Evolutionary conservation across 2,329 filamentous ascomycete species (phyloP).

Genomic region (Phialophora chinensis): DNA sequence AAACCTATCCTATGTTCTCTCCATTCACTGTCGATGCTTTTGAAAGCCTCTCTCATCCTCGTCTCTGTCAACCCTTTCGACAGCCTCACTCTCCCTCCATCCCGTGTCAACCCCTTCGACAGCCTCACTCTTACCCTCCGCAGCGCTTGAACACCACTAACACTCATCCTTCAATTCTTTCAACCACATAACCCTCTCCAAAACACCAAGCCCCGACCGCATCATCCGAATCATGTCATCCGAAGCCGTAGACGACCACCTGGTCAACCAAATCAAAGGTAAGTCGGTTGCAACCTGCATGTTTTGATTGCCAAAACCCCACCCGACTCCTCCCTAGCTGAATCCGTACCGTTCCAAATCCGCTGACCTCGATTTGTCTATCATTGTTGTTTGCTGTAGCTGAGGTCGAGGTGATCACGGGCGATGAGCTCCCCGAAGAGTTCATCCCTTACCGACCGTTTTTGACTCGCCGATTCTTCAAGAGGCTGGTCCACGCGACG

Average conservation of each 20-base stretch:
- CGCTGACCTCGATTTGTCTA: not conserved
- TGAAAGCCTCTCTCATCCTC: no score
- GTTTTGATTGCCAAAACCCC: not conserved
- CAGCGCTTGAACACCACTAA: not conserved
- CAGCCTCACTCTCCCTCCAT: no score
- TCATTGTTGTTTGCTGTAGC: not conserved
- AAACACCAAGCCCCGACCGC: not conserved
- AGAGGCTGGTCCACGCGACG: not conserved
- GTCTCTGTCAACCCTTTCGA: no score
- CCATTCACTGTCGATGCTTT: no score
- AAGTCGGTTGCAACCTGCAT: not conserved
- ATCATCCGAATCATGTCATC: not conserved
- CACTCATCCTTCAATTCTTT: not conserved
- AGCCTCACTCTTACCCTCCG: not conserved
- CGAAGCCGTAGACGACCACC: not conserved
- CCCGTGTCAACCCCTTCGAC: not conserved
- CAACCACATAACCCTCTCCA: not conserved
- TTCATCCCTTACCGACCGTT: not conserved
- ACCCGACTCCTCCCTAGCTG: not conserved
- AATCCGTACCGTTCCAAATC: not conserved
- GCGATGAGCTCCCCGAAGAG: not conserved
- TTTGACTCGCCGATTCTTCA: not conserved
- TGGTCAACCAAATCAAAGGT: not conserved
- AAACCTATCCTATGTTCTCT: not conserved
- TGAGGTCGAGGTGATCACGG: not conserved